phyloP scores from a whole-genome alignment of 75 land plant species.

The Picea glauca region DNA sequence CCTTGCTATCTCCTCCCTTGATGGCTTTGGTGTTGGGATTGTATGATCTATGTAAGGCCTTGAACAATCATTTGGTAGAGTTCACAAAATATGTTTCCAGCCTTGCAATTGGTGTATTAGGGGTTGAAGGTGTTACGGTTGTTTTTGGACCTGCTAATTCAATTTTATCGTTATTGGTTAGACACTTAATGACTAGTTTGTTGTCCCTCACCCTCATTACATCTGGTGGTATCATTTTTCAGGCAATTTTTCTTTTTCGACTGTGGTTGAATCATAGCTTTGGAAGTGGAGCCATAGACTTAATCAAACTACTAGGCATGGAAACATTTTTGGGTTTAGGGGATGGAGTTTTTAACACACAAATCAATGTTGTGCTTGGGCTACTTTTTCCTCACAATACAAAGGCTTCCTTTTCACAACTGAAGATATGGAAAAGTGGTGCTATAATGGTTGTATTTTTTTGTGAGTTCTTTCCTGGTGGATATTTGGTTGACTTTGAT shows the following conservation, averaged over 20 bases:
- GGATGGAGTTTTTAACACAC: constrained; percentile 82
- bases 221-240: constrained; percentile 52
- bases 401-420: neutral
- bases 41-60: no score
- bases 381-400: constrained; percentile 73
- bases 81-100: no score
- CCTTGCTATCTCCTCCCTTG: no score
- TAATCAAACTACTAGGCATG: constrained; percentile 41
- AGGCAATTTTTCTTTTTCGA: constrained; percentile 50
- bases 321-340: constrained; percentile 77
- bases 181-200: constrained; percentile 61
- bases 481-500: no score
- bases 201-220: constrained; percentile 61
- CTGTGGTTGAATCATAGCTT: constrained; percentile 48
- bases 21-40: no score
- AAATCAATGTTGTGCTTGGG: constrained; percentile 75
- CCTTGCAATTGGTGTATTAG: no score
- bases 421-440: no score
- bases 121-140: neutral
- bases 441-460: no score
- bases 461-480: no score
- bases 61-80: no score
- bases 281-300: constrained; percentile 38
- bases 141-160: neutral
- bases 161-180: constrained; percentile 69